A percentile compares a stretch with the other conserved stretches of the same genome.
These are phyloP conservation scores for Conticribra weissflogii DNA, from an alignment of 108 stramenopile species.

Conservation along the genomic window DNA sequence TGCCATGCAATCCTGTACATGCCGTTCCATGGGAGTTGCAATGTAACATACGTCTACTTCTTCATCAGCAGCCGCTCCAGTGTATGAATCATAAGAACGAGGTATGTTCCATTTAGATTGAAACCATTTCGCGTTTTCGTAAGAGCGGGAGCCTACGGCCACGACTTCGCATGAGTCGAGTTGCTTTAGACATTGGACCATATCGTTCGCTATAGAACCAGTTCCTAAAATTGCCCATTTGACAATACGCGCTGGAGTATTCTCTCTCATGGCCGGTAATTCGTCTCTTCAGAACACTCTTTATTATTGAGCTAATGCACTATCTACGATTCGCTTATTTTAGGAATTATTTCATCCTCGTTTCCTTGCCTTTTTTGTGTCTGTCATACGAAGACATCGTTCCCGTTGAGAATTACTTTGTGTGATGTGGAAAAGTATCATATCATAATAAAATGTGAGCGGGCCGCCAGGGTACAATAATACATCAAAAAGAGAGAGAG, in stretches of 20 bases:
- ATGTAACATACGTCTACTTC: constrained; percentile 54
- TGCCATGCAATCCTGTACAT: constrained; percentile 40
- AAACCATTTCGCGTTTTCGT: constrained; percentile 31
- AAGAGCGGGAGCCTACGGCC: constrained; percentile 38
- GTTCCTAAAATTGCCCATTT: constrained; percentile 57
- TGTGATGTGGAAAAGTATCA: too few species aligned
- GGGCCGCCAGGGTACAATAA: too few species aligned
- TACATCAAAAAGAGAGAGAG: too few species aligned
- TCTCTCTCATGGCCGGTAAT: too few species aligned
- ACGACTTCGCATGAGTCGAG: constrained; percentile 46
- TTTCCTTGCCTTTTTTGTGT: too few species aligned
- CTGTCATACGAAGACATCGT: too few species aligned
- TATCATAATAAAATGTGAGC: too few species aligned
- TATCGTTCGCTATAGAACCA: constrained; percentile 55
- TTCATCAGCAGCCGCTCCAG: constrained; percentile 38
- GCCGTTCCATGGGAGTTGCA: constrained; percentile 55
- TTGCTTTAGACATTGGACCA: constrained; percentile 54
- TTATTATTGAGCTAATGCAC: too few species aligned
- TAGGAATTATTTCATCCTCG: too few species aligned
- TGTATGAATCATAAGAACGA: constrained; percentile 37
- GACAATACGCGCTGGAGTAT: constrained; percentile 30
- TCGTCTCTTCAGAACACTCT: too few species aligned
- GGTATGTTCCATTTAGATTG: constrained; percentile 41
- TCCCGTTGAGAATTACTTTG: too few species aligned
- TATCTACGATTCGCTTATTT: too few species aligned